Conservation (phyloP, 2,329 filamentous ascomycete genomes). For the Ramularia endophylla region DNA sequence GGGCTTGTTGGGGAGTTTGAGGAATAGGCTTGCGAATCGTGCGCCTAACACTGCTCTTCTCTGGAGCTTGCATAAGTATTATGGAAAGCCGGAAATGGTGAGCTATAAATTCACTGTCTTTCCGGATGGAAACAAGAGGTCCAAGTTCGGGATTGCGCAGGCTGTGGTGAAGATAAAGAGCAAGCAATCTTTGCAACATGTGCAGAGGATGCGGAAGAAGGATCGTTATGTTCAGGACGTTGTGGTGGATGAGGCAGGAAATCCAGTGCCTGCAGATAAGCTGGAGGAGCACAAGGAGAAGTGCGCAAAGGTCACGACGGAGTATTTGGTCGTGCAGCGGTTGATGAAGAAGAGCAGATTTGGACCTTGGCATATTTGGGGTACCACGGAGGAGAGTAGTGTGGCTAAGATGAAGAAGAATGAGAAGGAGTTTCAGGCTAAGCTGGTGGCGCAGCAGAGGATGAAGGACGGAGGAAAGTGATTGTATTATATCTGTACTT, state of each 20-base stretch:
- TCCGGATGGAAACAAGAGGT: slow-evolving; percentile 22
- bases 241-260: slow-evolving; percentile 24
- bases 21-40: slow-evolving; percentile 32
- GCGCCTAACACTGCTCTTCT: slow-evolving; percentile 27
- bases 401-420: slow-evolving; percentile 32
- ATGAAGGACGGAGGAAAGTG: too few species aligned
- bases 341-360: slow-evolving; percentile 35
- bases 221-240: slow-evolving; percentile 24
- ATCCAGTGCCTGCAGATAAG: slow-evolving; percentile 33
- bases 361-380: slow-evolving; percentile 47
- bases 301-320: slow-evolving; percentile 36
- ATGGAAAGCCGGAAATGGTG: slow-evolving; percentile 13
- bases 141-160: slow-evolving; percentile 22
- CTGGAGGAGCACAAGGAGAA: slow-evolving; percentile 28
- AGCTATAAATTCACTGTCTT: slow-evolving; percentile 6
- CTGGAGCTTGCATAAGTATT: slow-evolving; percentile 28
- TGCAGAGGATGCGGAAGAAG: slow-evolving; percentile 15
- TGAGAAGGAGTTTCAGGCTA: slow-evolving; percentile 6
- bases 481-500: too few species aligned
- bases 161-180: slow-evolving; percentile 28
- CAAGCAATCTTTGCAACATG: slow-evolving; percentile 23
- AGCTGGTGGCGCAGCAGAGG: too few species aligned
- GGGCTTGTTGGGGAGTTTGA: slow-evolving; percentile 19
- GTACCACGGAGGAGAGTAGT: slow-evolving; percentile 39
- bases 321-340: slow-evolving; percentile 49